Conservation (phyloP, 345 rosid species). For the Acer negundo region DNA sequence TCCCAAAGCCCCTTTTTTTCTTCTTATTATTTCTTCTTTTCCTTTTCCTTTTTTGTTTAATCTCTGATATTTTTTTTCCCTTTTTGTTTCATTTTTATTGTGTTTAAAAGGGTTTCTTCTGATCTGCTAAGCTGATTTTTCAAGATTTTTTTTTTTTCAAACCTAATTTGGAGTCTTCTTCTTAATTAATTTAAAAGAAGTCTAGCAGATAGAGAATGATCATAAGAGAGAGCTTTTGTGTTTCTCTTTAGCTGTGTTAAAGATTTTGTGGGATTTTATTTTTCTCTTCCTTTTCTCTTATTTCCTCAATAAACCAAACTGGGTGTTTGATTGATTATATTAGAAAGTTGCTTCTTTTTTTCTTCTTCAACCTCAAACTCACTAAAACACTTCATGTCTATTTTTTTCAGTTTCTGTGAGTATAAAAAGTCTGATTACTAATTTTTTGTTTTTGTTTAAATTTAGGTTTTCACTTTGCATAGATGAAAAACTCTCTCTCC, state of each 20-base stretch:
- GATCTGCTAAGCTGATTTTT: conserved; percentile 22
- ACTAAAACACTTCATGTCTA: background rate
- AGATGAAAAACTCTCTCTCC: background rate
- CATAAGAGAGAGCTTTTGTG: background rate
- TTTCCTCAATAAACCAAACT: background rate
- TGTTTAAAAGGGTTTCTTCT: background rate
- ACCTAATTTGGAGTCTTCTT: conserved; percentile 17
- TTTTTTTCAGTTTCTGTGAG: background rate
- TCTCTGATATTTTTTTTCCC: conserved; percentile 25
- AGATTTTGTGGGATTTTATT: background rate
- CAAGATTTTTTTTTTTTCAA: background rate
- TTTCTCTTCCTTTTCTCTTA: background rate
- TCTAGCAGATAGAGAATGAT: background rate
- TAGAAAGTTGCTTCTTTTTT: background rate
- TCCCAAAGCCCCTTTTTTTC: conserved; percentile 18
- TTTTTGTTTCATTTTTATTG: conserved; percentile 25
- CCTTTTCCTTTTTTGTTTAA: conserved; percentile 20
- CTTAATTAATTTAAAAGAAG: background rate
- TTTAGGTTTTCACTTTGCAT: background rate
- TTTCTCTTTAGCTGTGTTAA: background rate
- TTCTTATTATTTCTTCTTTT: background rate
- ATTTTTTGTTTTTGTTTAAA: no score
- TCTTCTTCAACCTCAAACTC: background rate
- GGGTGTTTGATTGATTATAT: background rate
- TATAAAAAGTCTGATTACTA: no score